These are phyloP conservation scores for Letharia columbiana DNA, from an alignment of 495 filamentous ascomycete genomes.

Conservation along the genomic window DNA sequence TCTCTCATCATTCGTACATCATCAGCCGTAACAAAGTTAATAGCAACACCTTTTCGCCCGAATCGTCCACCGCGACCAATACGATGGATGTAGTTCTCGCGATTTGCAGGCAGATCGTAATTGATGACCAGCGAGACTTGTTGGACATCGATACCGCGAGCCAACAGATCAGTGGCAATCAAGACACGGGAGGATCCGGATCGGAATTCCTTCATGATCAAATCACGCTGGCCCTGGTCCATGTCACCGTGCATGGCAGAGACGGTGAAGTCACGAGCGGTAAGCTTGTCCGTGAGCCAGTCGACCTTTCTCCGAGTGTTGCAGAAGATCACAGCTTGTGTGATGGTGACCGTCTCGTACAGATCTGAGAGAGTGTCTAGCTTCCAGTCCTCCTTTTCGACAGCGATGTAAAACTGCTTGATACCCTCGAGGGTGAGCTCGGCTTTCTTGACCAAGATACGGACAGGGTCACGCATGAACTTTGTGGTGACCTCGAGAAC, in stretches of 20 bases:
- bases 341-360: slow-evolving; percentile 98
- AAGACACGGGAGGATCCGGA: slow-evolving; percentile 95
- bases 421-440: slow-evolving; percentile 98
- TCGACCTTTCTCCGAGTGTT: slow-evolving; percentile 99
- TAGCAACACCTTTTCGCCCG: slow-evolving; percentile 98
- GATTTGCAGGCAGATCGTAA: slow-evolving; percentile 97
- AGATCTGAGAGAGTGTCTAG: slow-evolving; percentile 97
- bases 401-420: slow-evolving; percentile 99
- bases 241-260: slow-evolving; percentile 99
- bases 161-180: slow-evolving; percentile 94
- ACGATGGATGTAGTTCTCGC: slow-evolving; percentile 99
- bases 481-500: slow-evolving; percentile 99
- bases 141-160: slow-evolving; percentile 98
- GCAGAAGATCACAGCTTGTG: slow-evolving; percentile 99
- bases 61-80: slow-evolving; percentile 99
- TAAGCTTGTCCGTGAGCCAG: slow-evolving; percentile 99
- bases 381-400: slow-evolving; percentile 99
- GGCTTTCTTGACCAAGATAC: slow-evolving; percentile 98
- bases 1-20: slow-evolving; percentile 99
- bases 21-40: slow-evolving; percentile 99
- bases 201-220: slow-evolving; percentile 99
- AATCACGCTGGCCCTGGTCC: slow-evolving; percentile 92
- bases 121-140: slow-evolving; percentile 99
- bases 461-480: slow-evolving; percentile 99
- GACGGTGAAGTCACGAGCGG: slow-evolving; percentile 95